Evolutionary conservation across 176 grass and related monocot species (phyloP).

Genomic region (Eragrostis curvula): DNA sequence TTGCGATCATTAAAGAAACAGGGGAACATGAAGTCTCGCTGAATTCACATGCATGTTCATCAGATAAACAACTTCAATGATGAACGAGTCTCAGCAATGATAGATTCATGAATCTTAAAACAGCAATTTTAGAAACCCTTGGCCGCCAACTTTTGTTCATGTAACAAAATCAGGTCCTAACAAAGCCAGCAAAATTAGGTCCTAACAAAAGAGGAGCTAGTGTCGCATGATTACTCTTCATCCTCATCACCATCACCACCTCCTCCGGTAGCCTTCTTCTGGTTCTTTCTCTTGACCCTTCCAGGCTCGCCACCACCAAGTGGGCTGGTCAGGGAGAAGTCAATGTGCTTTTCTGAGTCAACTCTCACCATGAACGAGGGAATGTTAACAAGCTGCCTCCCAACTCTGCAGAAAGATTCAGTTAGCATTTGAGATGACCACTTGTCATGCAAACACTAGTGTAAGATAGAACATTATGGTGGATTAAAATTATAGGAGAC

Average conservation of each 20-base stretch:
- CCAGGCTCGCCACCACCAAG: slow-evolving; percentile 67
- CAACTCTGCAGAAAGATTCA: slow-evolving; percentile 53
- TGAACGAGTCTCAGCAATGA: background rate
- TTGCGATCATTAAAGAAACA: background rate
- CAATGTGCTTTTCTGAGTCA: slow-evolving; percentile 80
- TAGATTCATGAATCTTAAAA: slow-evolving; percentile 13
- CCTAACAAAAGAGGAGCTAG: slow-evolving; percentile 42
- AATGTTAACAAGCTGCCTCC: slow-evolving; percentile 78
- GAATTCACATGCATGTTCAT: slow-evolving; percentile 32
- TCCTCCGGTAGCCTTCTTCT: slow-evolving; percentile 64
- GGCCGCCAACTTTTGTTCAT: slow-evolving; percentile 13
- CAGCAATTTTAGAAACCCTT: background rate
- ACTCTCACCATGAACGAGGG: slow-evolving; percentile 80
- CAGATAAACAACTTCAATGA: background rate
- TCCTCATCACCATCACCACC: slow-evolving; percentile 68
- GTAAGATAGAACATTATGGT: too few relatives aligned
- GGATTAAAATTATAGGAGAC: background rate
- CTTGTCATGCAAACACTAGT: background rate
- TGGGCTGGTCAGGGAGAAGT: slow-evolving; percentile 77
- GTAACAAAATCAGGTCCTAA: slow-evolving; percentile 49
- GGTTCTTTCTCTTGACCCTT: slow-evolving; percentile 81
- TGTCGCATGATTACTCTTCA: slow-evolving; percentile 32
- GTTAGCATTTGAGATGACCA: background rate
- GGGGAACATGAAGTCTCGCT: background rate
- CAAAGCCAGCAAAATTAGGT: slow-evolving; percentile 40